Percentiles rank a stretch among this genome's conserved stretches.
phyloP scores from a whole-genome alignment of 805 yeast species.

The Saturnispora dispora region DNA sequence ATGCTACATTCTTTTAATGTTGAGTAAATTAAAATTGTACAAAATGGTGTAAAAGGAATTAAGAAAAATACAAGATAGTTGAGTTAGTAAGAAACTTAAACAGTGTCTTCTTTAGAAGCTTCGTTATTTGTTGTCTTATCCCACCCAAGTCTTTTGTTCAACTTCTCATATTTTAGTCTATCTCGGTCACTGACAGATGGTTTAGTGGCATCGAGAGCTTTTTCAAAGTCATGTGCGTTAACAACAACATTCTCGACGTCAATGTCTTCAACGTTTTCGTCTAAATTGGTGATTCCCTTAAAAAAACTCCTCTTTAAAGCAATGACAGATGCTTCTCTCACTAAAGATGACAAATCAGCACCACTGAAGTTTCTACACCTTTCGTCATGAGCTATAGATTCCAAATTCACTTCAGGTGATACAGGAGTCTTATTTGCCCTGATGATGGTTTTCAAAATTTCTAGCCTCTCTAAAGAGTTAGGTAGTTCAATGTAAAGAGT shows the following conservation, averaged over 20 bases:
- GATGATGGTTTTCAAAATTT: slow-evolving; percentile 72
- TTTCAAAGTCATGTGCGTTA: slow-evolving; percentile 53
- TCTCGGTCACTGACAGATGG: slow-evolving; percentile 90
- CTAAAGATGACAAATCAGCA: slow-evolving; percentile 88
- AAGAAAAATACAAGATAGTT: no score
- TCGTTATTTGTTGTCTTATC: slow-evolving; percentile 25
- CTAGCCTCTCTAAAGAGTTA: slow-evolving; percentile 63
- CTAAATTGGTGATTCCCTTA: slow-evolving; percentile 37
- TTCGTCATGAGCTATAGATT: slow-evolving; percentile 57
- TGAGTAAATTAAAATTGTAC: not conserved
- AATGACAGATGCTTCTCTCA: slow-evolving; percentile 86
- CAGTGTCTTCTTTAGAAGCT: slow-evolving; percentile 8
- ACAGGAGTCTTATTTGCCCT: slow-evolving; percentile 70
- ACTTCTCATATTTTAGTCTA: slow-evolving; percentile 61
- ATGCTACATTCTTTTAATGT: not conserved
- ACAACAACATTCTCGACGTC: slow-evolving; percentile 38
- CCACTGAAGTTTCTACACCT: slow-evolving; percentile 89
- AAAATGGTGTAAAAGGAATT: no score
- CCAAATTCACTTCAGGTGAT: slow-evolving; percentile 49
- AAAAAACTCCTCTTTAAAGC: slow-evolving; percentile 75
- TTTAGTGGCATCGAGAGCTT: slow-evolving; percentile 65
- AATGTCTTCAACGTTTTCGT: slow-evolving; percentile 29
- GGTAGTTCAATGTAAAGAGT: slow-evolving; percentile 89
- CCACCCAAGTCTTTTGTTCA: slow-evolving; percentile 74
- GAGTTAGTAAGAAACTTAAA: not conserved